Base-by-base conservation (phyloP, 140 eudicot genomes). In the Anethum foeniculum region DNA sequence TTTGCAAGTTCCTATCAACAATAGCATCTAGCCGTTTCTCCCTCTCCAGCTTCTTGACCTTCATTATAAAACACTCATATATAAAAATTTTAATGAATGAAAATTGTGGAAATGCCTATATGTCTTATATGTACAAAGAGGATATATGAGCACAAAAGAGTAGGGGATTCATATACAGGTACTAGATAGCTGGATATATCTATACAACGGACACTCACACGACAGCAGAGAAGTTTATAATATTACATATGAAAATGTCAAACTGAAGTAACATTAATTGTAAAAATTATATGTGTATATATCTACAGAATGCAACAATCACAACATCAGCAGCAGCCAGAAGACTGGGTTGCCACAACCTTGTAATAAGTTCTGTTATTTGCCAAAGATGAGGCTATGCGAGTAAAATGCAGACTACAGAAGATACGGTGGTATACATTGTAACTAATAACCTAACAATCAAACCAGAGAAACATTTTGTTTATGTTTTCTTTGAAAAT, bases 1-100 rank as follows among this genome's bases (percentile, higher is more conserved):
- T 81, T 18, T 79, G 73, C 47, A 95, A 81, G 75, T 95, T 93
- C 51, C 83, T 85, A 71, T 95, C 99, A 27, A 95, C 97, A 2
- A 95, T 93, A 10, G 88, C 90, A 47, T 93, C 96, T 49, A 95
- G 71, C 62, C 87, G 85, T 80, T 90, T 93, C 83, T 95, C 99
- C 81, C 92, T 87, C 72, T 95, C 96, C 52, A 92, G 92, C 79
- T 95, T 95, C 82, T 91, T 95, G 49, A 95, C 99, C 99, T 94
- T 44, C 80, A 79, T 62, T 62, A 11, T 0, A 10, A 21, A 11
- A 56, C 6, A 9, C 34, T 16, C 69, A 62, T 62, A n/a, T 30
- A 14, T 14, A 67, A 67, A 10, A 30, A 14, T 67, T 67, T 30
- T 13, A 67, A 21, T 13, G 74, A 14, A 25, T 62, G 34, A 62